These are phyloP conservation scores for Carex arenaria DNA, from an alignment of 202 grass and related monocot genomes.

Conservation along the genomic window DNA sequence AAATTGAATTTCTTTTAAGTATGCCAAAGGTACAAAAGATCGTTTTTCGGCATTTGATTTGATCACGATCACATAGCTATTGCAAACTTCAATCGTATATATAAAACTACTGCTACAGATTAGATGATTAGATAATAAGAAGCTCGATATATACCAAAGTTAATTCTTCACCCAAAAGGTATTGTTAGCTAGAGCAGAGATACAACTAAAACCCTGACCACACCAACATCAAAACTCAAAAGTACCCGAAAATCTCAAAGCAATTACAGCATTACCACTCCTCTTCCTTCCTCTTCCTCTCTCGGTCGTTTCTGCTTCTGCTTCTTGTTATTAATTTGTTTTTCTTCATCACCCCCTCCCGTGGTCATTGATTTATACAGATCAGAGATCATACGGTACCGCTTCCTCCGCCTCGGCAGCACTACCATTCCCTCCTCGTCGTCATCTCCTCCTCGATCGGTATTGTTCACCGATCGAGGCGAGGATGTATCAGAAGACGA, in stretches of 20 bases:
- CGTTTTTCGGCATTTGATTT: neutral
- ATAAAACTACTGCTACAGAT: neutral
- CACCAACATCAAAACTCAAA: neutral
- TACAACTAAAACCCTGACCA: neutral
- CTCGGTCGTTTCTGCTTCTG: neutral
- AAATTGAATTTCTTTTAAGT: neutral
- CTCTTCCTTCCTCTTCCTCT: neutral
- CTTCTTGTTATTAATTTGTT: neutral
- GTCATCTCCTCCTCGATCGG: neutral
- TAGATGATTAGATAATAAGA: neutral
- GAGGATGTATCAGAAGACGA: neutral
- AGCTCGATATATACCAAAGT: slow-evolving; percentile 17
- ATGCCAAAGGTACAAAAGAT: neutral
- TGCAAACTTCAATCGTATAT: neutral
- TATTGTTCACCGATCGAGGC: slow-evolving; percentile 30
- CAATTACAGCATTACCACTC: slow-evolving; percentile 37
- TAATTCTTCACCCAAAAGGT: slow-evolving; percentile 17
- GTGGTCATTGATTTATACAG: slow-evolving; percentile 33
- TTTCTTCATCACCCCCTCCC: slow-evolving; percentile 25
- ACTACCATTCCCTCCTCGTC: slow-evolving; percentile 8
- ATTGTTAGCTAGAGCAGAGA: neutral
- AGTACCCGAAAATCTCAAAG: neutral
- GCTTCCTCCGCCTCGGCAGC: slow-evolving; percentile 31
- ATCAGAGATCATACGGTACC: slow-evolving; percentile 38
- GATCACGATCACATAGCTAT: neutral